phyloP scores from a whole-genome alignment of 1,139 yeast species.

The Magnusiomyces magnusii region DNA sequence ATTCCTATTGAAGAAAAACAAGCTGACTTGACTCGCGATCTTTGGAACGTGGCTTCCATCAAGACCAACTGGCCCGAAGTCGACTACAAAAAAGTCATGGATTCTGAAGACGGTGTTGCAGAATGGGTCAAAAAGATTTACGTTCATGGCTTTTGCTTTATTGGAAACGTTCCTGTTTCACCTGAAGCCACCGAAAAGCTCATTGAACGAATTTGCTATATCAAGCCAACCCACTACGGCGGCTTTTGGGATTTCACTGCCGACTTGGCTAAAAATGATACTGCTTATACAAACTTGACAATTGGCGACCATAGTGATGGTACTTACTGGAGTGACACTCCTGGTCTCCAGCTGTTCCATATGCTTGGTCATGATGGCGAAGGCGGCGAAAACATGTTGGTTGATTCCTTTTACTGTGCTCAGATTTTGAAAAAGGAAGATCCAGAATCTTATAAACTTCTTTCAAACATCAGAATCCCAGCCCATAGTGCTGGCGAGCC shows the following conservation, averaged over 20 bases:
- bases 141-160: conserved; percentile 56
- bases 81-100: conserved; percentile 44
- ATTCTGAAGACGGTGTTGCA: conserved; percentile 42
- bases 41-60: conserved; percentile 49
- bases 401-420: conserved; percentile 64
- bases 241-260: conserved; percentile 80
- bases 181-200: conserved; percentile 57
- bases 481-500: conserved; percentile 76
- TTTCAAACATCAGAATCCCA: conserved; percentile 50
- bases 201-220: conserved; percentile 53
- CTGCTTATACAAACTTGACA: conserved; percentile 67
- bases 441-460: conserved; percentile 50
- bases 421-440: conserved; percentile 39
- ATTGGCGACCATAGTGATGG: conserved; percentile 70
- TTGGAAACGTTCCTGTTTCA: conserved; percentile 54
- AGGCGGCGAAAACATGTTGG: conserved; percentile 69
- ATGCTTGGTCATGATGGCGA: conserved; percentile 56
- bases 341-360: conserved; percentile 68
- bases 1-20: conserved; percentile 32
- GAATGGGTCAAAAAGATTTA: conserved; percentile 57
- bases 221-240: conserved; percentile 70
- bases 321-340: conserved; percentile 71
- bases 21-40: conserved; percentile 24
- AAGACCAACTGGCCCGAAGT: conserved; percentile 44
- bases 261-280: conserved; percentile 61